Percentiles rank a stretch among this genome's conserved stretches.
These are phyloP conservation scores for Colletotrichum limetticola DNA, from an alignment of 2,329 filamentous ascomycete genomes.

Conservation along the genomic window DNA sequence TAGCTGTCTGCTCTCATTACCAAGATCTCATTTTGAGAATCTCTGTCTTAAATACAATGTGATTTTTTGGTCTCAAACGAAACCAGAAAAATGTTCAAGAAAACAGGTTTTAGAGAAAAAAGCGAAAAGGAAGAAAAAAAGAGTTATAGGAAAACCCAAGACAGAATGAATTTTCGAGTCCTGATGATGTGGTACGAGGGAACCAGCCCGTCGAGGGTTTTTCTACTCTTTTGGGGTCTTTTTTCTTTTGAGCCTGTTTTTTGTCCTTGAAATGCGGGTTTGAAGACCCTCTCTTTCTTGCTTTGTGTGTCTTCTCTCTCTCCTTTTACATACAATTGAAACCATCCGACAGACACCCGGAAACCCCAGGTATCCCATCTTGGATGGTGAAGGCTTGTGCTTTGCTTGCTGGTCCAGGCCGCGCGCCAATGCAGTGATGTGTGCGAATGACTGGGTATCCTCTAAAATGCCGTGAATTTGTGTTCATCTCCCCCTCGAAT, in stretches of 20 bases:
- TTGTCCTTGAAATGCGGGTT: conserved; percentile 20
- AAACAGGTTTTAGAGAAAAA: neutral
- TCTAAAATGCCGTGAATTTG: conserved; percentile 33
- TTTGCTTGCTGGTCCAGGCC: conserved; percentile 7
- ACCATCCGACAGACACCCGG: neutral
- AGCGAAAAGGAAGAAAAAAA: neutral
- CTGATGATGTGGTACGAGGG: conserved; percentile 10
- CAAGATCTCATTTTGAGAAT: neutral
- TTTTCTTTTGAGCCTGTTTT: neutral
- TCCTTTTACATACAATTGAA: conserved; percentile 22
- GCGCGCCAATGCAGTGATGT: conserved; percentile 23
- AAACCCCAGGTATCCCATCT: neutral
- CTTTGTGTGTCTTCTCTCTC: neutral
- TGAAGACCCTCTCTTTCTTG: conserved; percentile 12
- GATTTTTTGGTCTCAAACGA: neutral
- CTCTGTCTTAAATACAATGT: conserved; percentile 18
- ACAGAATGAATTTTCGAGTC: conserved; percentile 12
- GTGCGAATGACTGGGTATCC: conserved; percentile 30
- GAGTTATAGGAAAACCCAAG: conserved; percentile 3
- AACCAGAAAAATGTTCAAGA: conserved; percentile 7
- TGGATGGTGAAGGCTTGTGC: neutral
- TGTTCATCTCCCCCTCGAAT: conserved; percentile 14
- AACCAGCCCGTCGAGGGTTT: conserved; percentile 33
- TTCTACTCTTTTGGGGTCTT: neutral
- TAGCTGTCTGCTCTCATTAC: conserved; percentile 33